Conservation (phyloP, 2,329 filamentous ascomycete genomes). For the Teratosphaeria destructans region DNA sequence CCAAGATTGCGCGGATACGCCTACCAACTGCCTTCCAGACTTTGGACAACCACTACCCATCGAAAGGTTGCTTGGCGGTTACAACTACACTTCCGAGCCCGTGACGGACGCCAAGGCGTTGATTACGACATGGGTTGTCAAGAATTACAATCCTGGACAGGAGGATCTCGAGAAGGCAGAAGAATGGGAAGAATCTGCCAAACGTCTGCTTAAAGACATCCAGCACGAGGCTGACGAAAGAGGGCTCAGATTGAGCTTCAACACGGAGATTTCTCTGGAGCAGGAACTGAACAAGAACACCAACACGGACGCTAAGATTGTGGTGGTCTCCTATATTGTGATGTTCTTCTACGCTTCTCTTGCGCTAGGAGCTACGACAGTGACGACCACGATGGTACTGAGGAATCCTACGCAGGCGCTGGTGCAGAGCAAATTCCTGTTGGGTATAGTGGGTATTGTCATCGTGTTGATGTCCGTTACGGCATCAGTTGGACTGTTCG, state of each 20-base stretch:
- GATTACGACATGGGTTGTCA: conserved; percentile 89
- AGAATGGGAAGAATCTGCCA: conserved; percentile 80
- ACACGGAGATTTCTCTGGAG: conserved; percentile 87
- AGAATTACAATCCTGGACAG: conserved; percentile 69
- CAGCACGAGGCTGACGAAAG: conserved; percentile 68
- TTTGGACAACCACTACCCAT: conserved; percentile 85
- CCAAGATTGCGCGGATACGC: conserved; percentile 62
- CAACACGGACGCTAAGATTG: conserved; percentile 95
- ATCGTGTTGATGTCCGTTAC: conserved; percentile 98
- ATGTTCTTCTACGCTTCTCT: conserved; percentile 98
- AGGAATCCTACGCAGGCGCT: conserved; percentile 73
- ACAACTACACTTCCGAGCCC: conserved; percentile 44
- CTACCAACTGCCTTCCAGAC: conserved; percentile 62
- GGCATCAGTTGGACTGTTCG: conserved; percentile 89
- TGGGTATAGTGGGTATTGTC: conserved; percentile 86
- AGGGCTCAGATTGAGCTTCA: conserved; percentile 84
- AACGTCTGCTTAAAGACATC: conserved; percentile 61
- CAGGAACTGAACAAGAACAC: conserved; percentile 95
- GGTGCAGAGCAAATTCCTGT: conserved; percentile 91
- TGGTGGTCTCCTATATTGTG: conserved; percentile 91
- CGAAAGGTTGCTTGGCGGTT: conserved; percentile 77
- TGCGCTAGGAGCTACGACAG: conserved; percentile 76
- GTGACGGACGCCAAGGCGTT: conserved; percentile 67
- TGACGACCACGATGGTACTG: conserved; percentile 66
- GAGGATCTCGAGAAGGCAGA: conserved; percentile 61